Evolutionary conservation across 1,284 basidiomycete genomes (phyloP), one percentile per base, ranked within the genome.

Genomic region (Papiliotrema laurentii): DNA sequence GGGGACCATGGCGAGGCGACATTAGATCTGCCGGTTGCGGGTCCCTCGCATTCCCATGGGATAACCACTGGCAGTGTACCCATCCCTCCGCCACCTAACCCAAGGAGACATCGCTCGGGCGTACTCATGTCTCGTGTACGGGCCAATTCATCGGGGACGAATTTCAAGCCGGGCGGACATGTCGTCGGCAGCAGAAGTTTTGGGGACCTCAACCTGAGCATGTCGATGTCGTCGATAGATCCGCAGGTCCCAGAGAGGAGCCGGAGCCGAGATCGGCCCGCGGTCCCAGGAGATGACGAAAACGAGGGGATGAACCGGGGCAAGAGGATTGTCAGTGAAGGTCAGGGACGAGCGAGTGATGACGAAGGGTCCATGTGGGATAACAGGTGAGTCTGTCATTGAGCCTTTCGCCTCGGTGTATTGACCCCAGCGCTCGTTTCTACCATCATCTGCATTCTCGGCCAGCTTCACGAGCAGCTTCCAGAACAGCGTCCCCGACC

Each of bases 391-490:
- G 63, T 57, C 30, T 22, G 22, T n/a, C n/a, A n/a, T n/a, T n/a
- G n/a, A n/a, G n/a, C n/a, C n/a, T n/a, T n/a, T n/a, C n/a, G n/a
- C n/a, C n/a, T n/a, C n/a, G n/a, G n/a, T n/a, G n/a, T n/a, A n/a
- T 26, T 28, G 22, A 28, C 7, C 22, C 25, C 51, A 74, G 72
- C 33, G 72, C 72, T 9, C 64, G 72, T 5, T 74, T 68, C 54
- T 74, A 73, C 39, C 68, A 73, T 34, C 68, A 63, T 25, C 39
- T 66, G 18, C 69, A 59, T 48, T 66, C 58, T 49, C 64, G 52
- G 33, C 60, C 56, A 4, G 41, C 61, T 11, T 66, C 64, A 6
- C 57, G 60, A 16, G 37, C 62, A 6, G 56, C 47, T 2, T 71
- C 69, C 10, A 53, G 60, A 7, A 45, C 59, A 2, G 52, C 51